A percentile compares a stretch with the other conserved stretches of the same genome.
Evolutionary conservation across 768 basidiomycete genomes (phyloP).

Genomic region (Mycena sanguinolenta): DNA sequence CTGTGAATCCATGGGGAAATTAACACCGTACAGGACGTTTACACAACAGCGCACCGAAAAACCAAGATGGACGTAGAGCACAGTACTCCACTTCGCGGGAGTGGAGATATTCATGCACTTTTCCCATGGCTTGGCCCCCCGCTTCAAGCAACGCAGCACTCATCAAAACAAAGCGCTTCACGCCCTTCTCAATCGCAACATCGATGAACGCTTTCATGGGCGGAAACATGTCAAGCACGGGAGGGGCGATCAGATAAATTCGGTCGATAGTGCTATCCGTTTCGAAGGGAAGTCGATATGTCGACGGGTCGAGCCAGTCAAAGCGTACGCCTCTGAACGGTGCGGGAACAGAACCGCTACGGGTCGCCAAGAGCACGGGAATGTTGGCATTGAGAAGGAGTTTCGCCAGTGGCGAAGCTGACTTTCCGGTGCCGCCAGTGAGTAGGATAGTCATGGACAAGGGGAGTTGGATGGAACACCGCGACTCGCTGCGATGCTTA

Average conservation of each 20-base stretch:
- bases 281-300: constrained; percentile 49
- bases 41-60: constrained; percentile 44
- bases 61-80: constrained; percentile 53
- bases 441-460: constrained; percentile 48
- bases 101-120: constrained; percentile 51
- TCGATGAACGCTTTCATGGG: constrained; percentile 48
- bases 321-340: constrained; percentile 48
- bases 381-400: constrained; percentile 42
- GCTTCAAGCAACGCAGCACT: constrained; percentile 42
- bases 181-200: constrained; percentile 47
- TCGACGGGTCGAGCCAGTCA: constrained; percentile 51
- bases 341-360: constrained; percentile 41
- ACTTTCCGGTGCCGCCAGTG: constrained; percentile 53
- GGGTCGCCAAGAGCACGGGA: constrained; percentile 46
- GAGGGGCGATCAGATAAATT: constrained; percentile 49
- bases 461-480: background rate
- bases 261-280: constrained; percentile 43
- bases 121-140: constrained; percentile 43
- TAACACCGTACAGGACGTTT: background rate
- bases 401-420: constrained; percentile 42
- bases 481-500: too few species aligned
- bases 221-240: constrained; percentile 31
- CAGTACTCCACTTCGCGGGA: constrained; percentile 48
- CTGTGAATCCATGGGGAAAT: constrained; percentile 33
- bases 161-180: constrained; percentile 49